phyloP scores from a whole-genome alignment of 495 filamentous ascomycete genomes.

The Hypoxylon perforatum region DNA sequence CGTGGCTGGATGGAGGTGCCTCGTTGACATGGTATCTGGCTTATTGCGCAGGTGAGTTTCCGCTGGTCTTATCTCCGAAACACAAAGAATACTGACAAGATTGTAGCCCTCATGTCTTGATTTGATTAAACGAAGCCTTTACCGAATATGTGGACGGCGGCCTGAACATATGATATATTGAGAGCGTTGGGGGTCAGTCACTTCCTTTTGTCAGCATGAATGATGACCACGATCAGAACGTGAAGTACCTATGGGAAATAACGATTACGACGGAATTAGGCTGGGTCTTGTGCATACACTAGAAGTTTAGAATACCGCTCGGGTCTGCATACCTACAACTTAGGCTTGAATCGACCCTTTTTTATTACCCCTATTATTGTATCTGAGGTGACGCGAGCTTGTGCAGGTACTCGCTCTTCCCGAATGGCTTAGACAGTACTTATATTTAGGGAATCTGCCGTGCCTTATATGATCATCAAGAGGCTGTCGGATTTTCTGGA shows the following conservation, averaged over 20 bases:
- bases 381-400: no score
- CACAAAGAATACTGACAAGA: conserved; percentile 22
- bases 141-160: neutral
- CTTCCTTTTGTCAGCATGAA: conserved; percentile 9
- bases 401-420: no score
- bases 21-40: conserved; percentile 91
- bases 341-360: no score
- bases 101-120: conserved; percentile 45
- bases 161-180: conserved; percentile 37
- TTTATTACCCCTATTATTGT: neutral
- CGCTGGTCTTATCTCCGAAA: neutral
- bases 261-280: neutral
- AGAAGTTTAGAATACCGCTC: conserved; percentile 7
- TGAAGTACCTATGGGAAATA: conserved; percentile 5
- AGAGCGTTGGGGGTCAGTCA: conserved; percentile 6
- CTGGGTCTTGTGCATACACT: conserved; percentile 2
- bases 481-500: neutral
- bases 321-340: conserved; percentile 10
- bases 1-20: conserved; percentile 86
- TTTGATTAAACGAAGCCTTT: neutral
- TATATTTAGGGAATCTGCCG: neutral
- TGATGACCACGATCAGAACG: conserved; percentile 23
- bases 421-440: neutral
- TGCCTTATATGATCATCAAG: no score
- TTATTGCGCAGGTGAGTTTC: conserved; percentile 71